These are phyloP conservation scores for Pyrenophora graminea DNA, from an alignment of 2,329 filamentous ascomycete species.

Conservation along the genomic window DNA sequence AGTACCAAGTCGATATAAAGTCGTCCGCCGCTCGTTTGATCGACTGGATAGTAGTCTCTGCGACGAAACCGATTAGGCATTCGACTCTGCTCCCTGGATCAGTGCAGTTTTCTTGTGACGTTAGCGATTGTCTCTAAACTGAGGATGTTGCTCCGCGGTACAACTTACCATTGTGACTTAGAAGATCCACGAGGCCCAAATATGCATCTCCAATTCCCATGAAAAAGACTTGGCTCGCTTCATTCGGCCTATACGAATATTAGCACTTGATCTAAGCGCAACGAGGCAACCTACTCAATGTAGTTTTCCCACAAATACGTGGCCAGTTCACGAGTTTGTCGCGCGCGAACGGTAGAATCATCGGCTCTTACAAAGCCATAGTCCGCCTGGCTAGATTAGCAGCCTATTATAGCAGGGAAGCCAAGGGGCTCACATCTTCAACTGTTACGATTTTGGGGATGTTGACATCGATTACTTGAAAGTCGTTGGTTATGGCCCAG, in stretches of 20 bases:
- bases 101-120: conserved; percentile 60
- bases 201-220: conserved; percentile 91
- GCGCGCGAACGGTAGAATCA: conserved; percentile 46
- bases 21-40: conserved; percentile 70
- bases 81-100: conserved; percentile 59
- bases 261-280: background rate
- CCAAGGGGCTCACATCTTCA: conserved; percentile 57
- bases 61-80: conserved; percentile 80
- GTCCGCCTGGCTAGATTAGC: conserved; percentile 19
- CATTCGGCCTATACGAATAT: conserved; percentile 52
- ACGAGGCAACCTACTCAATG: conserved; percentile 63
- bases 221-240: conserved; percentile 76
- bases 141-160: background rate
- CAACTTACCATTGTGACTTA: conserved; percentile 71
- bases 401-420: background rate
- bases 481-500: conserved; percentile 77
- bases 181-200: conserved; percentile 76
- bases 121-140: background rate
- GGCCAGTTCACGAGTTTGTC: conserved; percentile 69
- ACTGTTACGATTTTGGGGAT: conserved; percentile 76
- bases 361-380: conserved; percentile 53
- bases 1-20: conserved; percentile 82
- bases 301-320: conserved; percentile 97
- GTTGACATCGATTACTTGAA: conserved; percentile 89
- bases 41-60: conserved; percentile 72